These are phyloP conservation scores for Tuctoria greenei DNA, from an alignment of 176 grass and related monocot genomes.

Conservation along the genomic window DNA sequence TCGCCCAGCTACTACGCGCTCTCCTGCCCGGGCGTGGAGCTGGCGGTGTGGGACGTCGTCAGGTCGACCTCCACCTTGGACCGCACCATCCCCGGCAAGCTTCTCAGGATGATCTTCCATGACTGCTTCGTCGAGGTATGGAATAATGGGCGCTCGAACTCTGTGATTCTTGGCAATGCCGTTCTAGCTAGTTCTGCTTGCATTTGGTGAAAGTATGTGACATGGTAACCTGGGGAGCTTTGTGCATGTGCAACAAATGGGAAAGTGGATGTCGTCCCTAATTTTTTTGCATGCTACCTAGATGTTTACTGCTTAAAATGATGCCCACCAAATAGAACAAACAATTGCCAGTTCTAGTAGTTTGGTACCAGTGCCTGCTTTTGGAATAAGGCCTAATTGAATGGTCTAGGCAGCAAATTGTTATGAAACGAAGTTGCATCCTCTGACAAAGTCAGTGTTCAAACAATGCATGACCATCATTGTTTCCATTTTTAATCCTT, in stretches of 20 bases:
- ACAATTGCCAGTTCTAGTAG: background rate
- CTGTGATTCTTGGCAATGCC: background rate
- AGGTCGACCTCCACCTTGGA: constrained; percentile 55
- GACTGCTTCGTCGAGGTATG: constrained; percentile 93
- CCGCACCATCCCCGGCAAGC: constrained; percentile 66
- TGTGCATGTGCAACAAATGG: too few relatives aligned
- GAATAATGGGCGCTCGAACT: fast-evolving
- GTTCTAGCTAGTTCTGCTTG: background rate
- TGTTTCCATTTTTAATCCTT: background rate
- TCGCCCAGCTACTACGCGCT: constrained; percentile 65
- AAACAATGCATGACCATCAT: background rate
- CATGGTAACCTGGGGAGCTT: background rate
- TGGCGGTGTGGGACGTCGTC: constrained; percentile 68
- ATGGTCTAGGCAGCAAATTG: background rate
- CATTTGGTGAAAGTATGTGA: background rate
- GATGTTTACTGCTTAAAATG: background rate
- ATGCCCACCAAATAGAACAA: background rate
- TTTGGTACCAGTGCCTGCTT: background rate
- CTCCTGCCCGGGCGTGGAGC: constrained; percentile 70
- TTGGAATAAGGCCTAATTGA: background rate
- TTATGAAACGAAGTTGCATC: background rate
- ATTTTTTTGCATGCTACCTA: background rate
- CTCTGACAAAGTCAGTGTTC: background rate
- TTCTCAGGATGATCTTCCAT: constrained; percentile 88
- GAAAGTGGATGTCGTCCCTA: too few relatives aligned